phyloP scores from a whole-genome alignment of 1,139 yeast genomes.

The Sugiyamaella sp. region DNA sequence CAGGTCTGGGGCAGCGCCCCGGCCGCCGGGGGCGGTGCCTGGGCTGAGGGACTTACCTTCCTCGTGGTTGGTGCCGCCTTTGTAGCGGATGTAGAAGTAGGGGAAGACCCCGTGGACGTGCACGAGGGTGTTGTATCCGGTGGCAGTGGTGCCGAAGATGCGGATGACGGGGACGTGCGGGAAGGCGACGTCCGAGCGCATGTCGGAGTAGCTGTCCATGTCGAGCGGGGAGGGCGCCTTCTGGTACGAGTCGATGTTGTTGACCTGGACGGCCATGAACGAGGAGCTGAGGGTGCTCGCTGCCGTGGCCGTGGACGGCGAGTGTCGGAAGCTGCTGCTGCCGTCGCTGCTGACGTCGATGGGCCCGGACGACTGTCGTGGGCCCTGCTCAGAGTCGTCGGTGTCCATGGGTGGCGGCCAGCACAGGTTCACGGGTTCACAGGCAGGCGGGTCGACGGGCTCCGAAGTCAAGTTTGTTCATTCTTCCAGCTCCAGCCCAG shows the following conservation, averaged over 20 bases:
- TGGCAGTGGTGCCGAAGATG: slow-evolving; percentile 66
- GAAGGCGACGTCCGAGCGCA: slow-evolving; percentile 26
- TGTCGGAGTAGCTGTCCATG: slow-evolving; percentile 37
- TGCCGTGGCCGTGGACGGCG: slow-evolving; percentile 1
- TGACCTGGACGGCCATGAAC: slow-evolving; percentile 41
- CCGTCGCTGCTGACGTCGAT: slow-evolving; percentile 3
- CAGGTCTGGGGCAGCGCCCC: background rate
- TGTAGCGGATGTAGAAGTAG: slow-evolving; percentile 68
- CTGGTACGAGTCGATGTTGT: slow-evolving; percentile 63
- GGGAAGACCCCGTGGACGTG: slow-evolving; percentile 89
- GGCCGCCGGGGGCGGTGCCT: background rate
- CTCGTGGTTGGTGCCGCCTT: slow-evolving; percentile 42
- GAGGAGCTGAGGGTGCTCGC: slow-evolving; percentile 16
- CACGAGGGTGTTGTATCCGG: slow-evolving; percentile 58
- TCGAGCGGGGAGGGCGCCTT: slow-evolving; percentile 50
- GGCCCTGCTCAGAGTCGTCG: background rate
- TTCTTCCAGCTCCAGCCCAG: too few species aligned
- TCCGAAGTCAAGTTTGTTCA: too few species aligned
- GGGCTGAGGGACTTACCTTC: slow-evolving; percentile 27
- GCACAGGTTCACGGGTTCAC: too few species aligned
- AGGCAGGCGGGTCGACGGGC: too few species aligned
- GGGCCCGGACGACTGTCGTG: slow-evolving; percentile 2
- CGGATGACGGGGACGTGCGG: slow-evolving; percentile 73
- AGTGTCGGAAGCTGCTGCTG: background rate
- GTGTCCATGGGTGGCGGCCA: background rate